A percentile compares a stretch with the other conserved stretches of the same genome.
Evolutionary conservation across 441 rosid genomes (phyloP).

Genomic region (Kokia cookei): DNA sequence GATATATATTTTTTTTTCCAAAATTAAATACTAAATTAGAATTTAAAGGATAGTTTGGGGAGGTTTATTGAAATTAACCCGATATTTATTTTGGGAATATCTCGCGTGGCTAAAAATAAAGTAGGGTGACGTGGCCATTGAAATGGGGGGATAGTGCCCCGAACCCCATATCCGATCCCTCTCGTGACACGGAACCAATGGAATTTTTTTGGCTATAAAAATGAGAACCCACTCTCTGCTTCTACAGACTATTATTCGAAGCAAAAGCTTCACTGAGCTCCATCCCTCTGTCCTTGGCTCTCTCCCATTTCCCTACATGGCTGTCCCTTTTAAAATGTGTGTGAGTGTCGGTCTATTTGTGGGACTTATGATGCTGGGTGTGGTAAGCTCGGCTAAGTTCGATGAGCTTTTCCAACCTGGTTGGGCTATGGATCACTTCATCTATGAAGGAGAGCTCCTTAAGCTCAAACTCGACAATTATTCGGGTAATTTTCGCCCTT

Average conservation of each 20-base stretch:
- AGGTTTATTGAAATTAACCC: neutral
- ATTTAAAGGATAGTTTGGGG: neutral
- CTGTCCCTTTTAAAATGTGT: slow-evolving; percentile 15
- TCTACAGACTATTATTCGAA: neutral
- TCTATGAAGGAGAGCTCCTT: slow-evolving; percentile 77
- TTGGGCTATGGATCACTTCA: slow-evolving; percentile 83
- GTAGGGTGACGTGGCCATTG: slow-evolving; percentile 19
- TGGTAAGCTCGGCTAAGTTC: slow-evolving; percentile 42
- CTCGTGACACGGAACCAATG: slow-evolving; percentile 10
- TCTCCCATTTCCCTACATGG: slow-evolving; percentile 13
- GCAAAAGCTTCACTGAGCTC: neutral
- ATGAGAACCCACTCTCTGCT: slow-evolving; percentile 10
- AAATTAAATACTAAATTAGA: neutral
- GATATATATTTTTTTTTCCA: too few relatives aligned
- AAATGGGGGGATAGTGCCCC: neutral
- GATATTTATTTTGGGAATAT: neutral
- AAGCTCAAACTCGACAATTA: slow-evolving; percentile 78
- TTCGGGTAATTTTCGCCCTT: slow-evolving; percentile 49
- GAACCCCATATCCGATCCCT: neutral
- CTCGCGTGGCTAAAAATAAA: slow-evolving; percentile 28
- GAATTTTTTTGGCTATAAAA: slow-evolving; percentile 10
- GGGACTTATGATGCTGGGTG: slow-evolving; percentile 22
- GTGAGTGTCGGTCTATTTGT: slow-evolving; percentile 17
- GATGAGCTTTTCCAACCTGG: slow-evolving; percentile 69
- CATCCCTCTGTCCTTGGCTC: neutral